Percentiles rank a stretch among this genome's conserved stretches.
Conservation (phyloP, 192 early-diverging fungal species). For the Coemansia sp. region DNA sequence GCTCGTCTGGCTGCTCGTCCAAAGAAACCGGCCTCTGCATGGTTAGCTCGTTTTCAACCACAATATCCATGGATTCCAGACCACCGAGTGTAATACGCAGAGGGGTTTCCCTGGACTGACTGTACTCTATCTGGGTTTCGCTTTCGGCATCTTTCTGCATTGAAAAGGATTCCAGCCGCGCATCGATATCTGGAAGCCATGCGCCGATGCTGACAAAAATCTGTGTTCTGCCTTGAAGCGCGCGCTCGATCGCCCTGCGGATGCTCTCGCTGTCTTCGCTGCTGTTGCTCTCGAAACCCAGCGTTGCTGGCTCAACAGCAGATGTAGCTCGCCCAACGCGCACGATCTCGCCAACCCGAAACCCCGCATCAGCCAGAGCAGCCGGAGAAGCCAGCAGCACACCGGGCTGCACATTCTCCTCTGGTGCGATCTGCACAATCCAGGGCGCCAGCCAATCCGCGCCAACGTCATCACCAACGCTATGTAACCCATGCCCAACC, state of each 20-base stretch:
- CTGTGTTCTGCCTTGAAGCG: neutral
- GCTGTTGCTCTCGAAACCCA: neutral
- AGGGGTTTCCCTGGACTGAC: conserved; percentile 10
- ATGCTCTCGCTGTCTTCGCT: neutral
- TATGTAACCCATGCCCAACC: conserved; percentile 16
- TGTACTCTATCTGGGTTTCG: neutral
- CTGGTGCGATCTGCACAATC: conserved; percentile 17
- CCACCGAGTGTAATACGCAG: conserved; percentile 11
- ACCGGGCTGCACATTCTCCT: conserved; percentile 34
- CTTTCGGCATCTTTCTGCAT: neutral
- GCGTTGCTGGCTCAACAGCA: neutral
- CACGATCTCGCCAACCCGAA: conserved; percentile 30
- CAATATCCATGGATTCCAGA: conserved; percentile 15
- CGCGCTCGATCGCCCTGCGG: neutral
- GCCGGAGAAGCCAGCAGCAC: conserved; percentile 23
- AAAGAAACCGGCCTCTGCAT: neutral
- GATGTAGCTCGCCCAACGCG: conserved; percentile 1
- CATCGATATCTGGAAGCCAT: conserved; percentile 7
- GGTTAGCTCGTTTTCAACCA: neutral
- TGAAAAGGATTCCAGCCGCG: conserved; percentile 12
- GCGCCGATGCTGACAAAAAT: conserved; percentile 15
- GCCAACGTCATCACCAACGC: conserved; percentile 17
- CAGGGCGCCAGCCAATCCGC: conserved; percentile 22
- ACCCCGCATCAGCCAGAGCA: conserved; percentile 10
- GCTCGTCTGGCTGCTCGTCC: conserved; percentile 5